These are phyloP conservation scores for Grosmannia penicillata DNA, from an alignment of 2,329 filamentous ascomycete species.

Conservation along the genomic window DNA sequence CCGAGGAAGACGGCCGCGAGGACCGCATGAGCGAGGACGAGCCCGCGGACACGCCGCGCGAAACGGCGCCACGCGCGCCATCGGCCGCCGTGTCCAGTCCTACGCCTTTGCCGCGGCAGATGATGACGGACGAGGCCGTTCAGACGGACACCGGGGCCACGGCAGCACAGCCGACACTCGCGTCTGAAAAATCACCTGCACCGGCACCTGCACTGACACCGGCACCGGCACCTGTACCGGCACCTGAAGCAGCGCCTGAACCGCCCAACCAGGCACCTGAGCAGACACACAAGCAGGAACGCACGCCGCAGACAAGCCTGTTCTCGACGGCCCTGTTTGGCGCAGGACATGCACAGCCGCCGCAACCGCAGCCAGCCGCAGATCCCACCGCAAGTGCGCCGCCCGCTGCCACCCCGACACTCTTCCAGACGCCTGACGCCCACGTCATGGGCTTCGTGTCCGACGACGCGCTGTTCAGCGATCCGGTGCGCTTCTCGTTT, in stretches of 20 bases:
- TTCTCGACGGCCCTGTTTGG: conserved; percentile 3
- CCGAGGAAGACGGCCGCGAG: not conserved
- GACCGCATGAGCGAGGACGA: not conserved
- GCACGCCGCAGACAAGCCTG: too few species aligned
- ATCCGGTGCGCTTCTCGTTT: conserved; percentile 7
- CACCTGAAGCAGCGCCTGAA: not conserved
- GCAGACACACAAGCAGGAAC: not conserved
- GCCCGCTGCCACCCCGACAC: not conserved
- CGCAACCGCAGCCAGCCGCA: not conserved
- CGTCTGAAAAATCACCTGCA: too few species aligned
- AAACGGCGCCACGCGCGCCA: not conserved
- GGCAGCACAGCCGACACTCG: too few species aligned
- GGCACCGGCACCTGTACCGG: too few species aligned
- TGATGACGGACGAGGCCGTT: conserved; percentile 16
- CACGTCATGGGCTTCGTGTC: conserved; percentile 5
- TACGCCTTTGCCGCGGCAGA: conserved; percentile 8
- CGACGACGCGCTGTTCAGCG: conserved; percentile 2
- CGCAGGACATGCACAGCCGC: too few species aligned
- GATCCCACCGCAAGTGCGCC: not conserved
- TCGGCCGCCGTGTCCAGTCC: not conserved
- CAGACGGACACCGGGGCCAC: not conserved
- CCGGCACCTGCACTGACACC: too few species aligned
- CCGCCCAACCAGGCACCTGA: not conserved
- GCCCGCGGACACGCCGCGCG: not conserved
- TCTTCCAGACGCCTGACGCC: not conserved